A percentile compares a stretch with the other conserved stretches of the same genome.
These are phyloP conservation scores for Pisolithus tinctorius DNA, from an alignment of 768 basidiomycete species.

Conservation along the genomic window DNA sequence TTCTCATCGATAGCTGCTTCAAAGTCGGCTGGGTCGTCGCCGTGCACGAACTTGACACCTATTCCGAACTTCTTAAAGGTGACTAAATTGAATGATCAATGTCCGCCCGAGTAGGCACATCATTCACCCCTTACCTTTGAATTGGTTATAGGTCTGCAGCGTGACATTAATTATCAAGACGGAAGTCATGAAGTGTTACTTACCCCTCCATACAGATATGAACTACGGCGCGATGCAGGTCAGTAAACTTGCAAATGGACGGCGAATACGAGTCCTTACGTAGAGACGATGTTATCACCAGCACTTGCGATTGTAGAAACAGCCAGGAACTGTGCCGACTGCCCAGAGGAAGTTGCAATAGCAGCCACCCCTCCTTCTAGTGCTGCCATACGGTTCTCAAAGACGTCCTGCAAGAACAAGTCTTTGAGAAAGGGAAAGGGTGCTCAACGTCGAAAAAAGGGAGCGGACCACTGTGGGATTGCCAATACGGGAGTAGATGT, in stretches of 20 bases:
- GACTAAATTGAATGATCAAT: slow-evolving; percentile 26
- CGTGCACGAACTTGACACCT: slow-evolving; percentile 44
- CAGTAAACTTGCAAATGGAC: background rate
- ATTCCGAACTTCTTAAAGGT: slow-evolving; percentile 52
- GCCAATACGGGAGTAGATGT: slow-evolving; percentile 49
- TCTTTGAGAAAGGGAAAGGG: background rate
- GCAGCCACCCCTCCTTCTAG: slow-evolving; percentile 61
- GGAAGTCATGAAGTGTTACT: slow-evolving; percentile 10
- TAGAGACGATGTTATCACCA: slow-evolving; percentile 63
- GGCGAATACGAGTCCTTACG: slow-evolving; percentile 27
- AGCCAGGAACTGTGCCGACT: slow-evolving; percentile 57
- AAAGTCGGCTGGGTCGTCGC: slow-evolving; percentile 41
- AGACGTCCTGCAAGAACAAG: slow-evolving; percentile 41
- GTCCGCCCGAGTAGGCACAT: background rate
- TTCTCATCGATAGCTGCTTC: slow-evolving; percentile 50
- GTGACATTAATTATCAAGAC: background rate
- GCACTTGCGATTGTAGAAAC: slow-evolving; percentile 42
- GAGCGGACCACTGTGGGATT: slow-evolving; percentile 50
- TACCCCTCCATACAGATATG: slow-evolving; percentile 56
- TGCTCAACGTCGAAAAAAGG: background rate
- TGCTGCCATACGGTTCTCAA: slow-evolving; percentile 58
- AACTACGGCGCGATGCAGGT: slow-evolving; percentile 20
- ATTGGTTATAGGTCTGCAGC: slow-evolving; percentile 52
- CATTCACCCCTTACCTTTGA: slow-evolving; percentile 39
- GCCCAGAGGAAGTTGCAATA: slow-evolving; percentile 50